Evolutionary conservation across 2,329 filamentous ascomycete species (phyloP).

Genomic region (Monilinia fructicola): DNA sequence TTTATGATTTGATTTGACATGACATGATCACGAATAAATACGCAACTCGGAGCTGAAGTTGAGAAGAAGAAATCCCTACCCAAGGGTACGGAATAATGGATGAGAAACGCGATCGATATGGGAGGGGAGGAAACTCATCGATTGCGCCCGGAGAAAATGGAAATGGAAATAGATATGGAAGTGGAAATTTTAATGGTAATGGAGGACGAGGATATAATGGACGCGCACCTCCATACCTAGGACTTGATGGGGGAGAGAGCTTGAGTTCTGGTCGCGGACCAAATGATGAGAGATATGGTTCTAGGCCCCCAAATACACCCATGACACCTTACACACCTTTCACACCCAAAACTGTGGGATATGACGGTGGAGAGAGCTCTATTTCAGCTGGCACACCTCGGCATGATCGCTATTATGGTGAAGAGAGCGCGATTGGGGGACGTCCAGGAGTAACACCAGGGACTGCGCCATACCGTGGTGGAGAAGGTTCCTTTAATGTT

Average conservation of each 20-base stretch:
- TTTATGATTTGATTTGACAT: slow-evolving; percentile 14
- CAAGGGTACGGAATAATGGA: slow-evolving; percentile 22
- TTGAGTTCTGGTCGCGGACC: not conserved
- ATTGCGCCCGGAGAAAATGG: slow-evolving; percentile 17
- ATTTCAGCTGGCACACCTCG: slow-evolving; percentile 15
- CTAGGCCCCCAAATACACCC: slow-evolving; percentile 23
- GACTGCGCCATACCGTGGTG: slow-evolving; percentile 13
- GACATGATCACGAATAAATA: slow-evolving; percentile 21
- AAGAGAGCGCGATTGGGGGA: not conserved
- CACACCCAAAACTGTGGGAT: slow-evolving; percentile 17
- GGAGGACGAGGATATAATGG: slow-evolving; percentile 22
- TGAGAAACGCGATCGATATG: slow-evolving; percentile 22
- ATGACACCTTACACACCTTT: slow-evolving; percentile 19
- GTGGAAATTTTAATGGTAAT: slow-evolving; percentile 8
- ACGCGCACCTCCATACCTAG: slow-evolving; percentile 12
- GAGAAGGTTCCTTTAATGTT: slow-evolving; percentile 11
- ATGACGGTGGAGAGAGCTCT: slow-evolving; percentile 20
- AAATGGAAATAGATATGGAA: slow-evolving; percentile 13
- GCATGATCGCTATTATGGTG: slow-evolving; percentile 11
- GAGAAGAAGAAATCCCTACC: slow-evolving; percentile 23
- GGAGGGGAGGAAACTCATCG: slow-evolving; percentile 6
- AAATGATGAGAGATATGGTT: slow-evolving; percentile 7
- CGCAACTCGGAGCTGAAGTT: slow-evolving; percentile 20
- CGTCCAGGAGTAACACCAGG: slow-evolving; percentile 12
- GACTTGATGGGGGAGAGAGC: slow-evolving; percentile 11